Evolutionary conservation across 2,329 filamentous ascomycete genomes (phyloP).

Genomic region (Phialocephala sp.): DNA sequence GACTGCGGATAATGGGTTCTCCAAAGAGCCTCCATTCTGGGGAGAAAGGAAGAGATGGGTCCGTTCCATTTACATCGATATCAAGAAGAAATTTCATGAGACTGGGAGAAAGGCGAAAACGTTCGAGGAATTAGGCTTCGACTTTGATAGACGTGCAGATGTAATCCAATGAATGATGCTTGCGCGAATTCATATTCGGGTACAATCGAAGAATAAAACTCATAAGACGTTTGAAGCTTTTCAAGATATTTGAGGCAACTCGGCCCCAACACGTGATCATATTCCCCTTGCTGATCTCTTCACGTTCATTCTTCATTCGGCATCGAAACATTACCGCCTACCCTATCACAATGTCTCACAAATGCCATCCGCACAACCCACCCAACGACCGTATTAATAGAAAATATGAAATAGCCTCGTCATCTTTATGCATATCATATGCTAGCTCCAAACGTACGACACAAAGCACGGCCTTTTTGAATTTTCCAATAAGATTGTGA

Average conservation of each 20-base stretch:
- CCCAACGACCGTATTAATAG: conserved; percentile 21
- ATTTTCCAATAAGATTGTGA: conserved; percentile 19
- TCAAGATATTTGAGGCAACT: neutral
- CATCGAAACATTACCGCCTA: neutral
- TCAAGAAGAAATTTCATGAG: conserved; percentile 74
- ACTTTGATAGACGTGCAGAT: conserved; percentile 45
- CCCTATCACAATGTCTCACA: conserved; percentile 7
- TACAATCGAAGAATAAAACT: conserved; percentile 1
- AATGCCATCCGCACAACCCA: conserved; percentile 10
- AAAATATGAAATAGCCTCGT: conserved; percentile 22
- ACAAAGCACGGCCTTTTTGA: conserved; percentile 23
- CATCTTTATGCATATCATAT: conserved; percentile 23
- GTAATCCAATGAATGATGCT: neutral
- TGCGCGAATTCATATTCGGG: neutral
- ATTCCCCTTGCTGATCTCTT: neutral
- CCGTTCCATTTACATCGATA: conserved; percentile 68
- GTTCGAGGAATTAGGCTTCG: conserved; percentile 75
- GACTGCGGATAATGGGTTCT: conserved; percentile 53
- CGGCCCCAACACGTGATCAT: neutral
- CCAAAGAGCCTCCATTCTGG: conserved; percentile 77
- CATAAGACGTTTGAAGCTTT: neutral
- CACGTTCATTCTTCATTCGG: conserved; percentile 12
- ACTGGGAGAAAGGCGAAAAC: conserved; percentile 67
- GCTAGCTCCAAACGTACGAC: conserved; percentile 22
- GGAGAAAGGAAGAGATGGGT: conserved; percentile 73